Evolutionary conservation across 176 grass and related monocot genomes (phyloP), one percentile per base, ranked within the genome.

Genomic region (Avena eriantha): DNA sequence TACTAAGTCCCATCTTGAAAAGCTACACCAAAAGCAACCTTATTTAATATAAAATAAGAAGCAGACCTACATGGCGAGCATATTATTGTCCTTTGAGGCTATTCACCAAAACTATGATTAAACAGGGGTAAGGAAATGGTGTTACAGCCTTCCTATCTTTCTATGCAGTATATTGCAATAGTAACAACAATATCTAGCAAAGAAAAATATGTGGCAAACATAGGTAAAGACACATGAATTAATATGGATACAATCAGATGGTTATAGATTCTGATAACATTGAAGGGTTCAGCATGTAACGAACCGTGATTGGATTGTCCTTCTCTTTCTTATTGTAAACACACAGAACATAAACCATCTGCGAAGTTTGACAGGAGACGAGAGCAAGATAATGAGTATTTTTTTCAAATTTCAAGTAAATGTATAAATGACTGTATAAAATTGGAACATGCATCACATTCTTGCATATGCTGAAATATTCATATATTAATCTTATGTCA

Each of bases 311-410:
- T 82, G 87, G 80, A 34, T 96, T 84, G 80, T 98, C 89, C 88
- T 91, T 98, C 65, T 98, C 87, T 78, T 92, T 98, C 85, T 94
- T 98, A 89, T 94, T 98, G 87, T 98, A 95, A 78, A 98, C 80
- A 73, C 93, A 92, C 50, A 98, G 83, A 86, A 98, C 92, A 88
- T 95, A 98, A 80, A 93, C 85, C 90, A 94, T 93, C 97, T 98
- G 93, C 43, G 73, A 85, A 83, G 84, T 49, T 84, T 60, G 57
- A 82, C 29, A 84, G 19, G 60, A 54, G 66, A 89, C 34, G 5
- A 83, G 54, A 22, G 67, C 26, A 57, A 58, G 11, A 41, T 43
- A 85, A 79, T 43, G 54, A 50, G 21, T 73, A 41, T 29, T 41
- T 17, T 66, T 43, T 2, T n/a, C 17, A 11, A 51, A 10, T 51